Evolutionary conservation across 495 filamentous ascomycete genomes (phyloP), one percentile per base, ranked within the genome.

Genomic region (Xylaria venustula): DNA sequence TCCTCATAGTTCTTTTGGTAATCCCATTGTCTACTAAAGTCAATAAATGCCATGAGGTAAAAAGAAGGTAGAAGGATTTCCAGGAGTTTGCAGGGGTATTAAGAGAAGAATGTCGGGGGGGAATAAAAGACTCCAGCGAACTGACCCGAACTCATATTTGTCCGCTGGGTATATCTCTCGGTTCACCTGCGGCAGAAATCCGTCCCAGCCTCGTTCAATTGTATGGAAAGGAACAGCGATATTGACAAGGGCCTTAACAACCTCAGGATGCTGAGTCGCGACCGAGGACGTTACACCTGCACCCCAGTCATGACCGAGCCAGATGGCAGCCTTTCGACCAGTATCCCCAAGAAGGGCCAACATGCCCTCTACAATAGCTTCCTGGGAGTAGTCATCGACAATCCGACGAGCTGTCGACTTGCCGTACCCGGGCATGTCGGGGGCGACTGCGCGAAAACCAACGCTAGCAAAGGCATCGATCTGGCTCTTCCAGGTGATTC

Each of bases 301-400:
- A 36, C 58, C 58, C 58, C 58, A 61, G n/a, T 61, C 58, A 25
- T 61, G 58, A 17, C 58, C 58, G 1, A 61, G 49, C 58, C 58
- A 61, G 28, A 61, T n/a, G 20, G 58, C 58, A 12, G 58, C 58
- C 15, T 61, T 50, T 11, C 58, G 58, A 23, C 50, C 32, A 9
- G 58, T 61, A 20, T 61, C 49, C 41, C 7, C 28, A 1, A 61
- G 32, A 2, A 61, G 50, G 15, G 50, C 58, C 30, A 54, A 23
- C 58, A 61, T 61, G 30, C 58, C 58, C 58, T 61, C 58, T 19
- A 61, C 58, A 4, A 61, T n/a, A 22, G 49, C 26, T 7, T 61
- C 58, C 14, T 48, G 58, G 11, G 9, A 40, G 22, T 61, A 61
- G 34, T 61, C 49, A 11, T 61, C 58, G 8, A 28, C 9, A 7